phyloP scores from a whole-genome alignment of 306 rosid genomes.

The Nissolia schottii region DNA sequence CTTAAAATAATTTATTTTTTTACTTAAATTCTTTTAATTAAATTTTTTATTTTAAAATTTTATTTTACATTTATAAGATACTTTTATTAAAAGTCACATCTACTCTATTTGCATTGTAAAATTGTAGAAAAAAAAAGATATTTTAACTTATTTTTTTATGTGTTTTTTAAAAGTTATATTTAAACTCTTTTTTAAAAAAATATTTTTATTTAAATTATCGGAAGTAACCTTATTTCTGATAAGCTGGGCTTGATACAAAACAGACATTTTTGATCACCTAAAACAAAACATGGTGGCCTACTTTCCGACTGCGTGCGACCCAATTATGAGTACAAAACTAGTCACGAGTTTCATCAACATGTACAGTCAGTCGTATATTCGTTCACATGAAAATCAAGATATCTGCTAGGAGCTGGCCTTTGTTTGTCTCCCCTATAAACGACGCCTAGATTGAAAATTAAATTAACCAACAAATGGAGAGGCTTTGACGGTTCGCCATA shows the following conservation, averaged over 20 bases:
- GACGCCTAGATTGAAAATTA: not conserved
- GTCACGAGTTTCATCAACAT: not conserved
- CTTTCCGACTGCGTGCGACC: not conserved
- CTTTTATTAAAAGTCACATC: too few species aligned
- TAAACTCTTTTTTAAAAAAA: too few species aligned
- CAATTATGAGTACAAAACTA: not conserved
- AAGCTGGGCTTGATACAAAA: not conserved
- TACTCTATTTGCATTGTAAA: too few species aligned
- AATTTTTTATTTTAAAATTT: too few species aligned
- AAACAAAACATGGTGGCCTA: not conserved
- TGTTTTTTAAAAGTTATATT: too few species aligned
- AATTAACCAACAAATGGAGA: not conserved
- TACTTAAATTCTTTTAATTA: too few species aligned
- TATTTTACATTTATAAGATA: too few species aligned
- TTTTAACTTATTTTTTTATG: too few species aligned
- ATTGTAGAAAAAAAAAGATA: too few species aligned
- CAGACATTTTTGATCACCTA: slow-evolving; percentile 1
- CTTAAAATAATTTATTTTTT: too few species aligned
- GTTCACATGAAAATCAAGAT: not conserved
- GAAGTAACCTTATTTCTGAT: too few species aligned
- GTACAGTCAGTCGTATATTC: not conserved
- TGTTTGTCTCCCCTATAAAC: not conserved
- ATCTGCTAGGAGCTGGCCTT: not conserved
- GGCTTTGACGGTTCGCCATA: not conserved
- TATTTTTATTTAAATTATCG: too few species aligned